A percentile compares a stretch with the other conserved stretches of the same genome.
Conservation (phyloP, 1,139 yeast species). For the Debaryomyces singareniensis region DNA sequence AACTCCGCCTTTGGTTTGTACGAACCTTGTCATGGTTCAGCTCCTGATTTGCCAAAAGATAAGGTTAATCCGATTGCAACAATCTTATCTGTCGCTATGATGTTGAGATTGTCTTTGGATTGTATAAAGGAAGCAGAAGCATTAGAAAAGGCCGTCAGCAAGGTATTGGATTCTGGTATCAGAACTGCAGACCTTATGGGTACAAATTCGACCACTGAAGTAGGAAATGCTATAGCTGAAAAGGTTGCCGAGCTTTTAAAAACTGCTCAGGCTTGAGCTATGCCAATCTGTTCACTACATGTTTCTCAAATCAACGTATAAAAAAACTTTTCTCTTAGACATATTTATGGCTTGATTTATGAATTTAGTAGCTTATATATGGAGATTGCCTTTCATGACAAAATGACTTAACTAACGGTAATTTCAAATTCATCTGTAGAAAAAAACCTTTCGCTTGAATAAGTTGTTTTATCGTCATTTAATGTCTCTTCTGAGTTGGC, state of each 20-base stretch:
- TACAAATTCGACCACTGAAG: constrained; percentile 69
- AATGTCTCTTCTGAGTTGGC: too few species aligned
- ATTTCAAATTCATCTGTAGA: too few species aligned
- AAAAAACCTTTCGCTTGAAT: too few species aligned
- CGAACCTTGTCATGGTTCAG: constrained; percentile 98
- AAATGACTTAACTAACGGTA: too few species aligned
- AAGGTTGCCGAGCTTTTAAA: constrained; percentile 58
- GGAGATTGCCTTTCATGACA: too few species aligned
- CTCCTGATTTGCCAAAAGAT: constrained; percentile 84
- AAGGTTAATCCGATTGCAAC: constrained; percentile 95
- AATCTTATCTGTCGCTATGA: constrained; percentile 92
- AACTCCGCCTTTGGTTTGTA: constrained; percentile 91
- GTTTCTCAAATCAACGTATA: too few species aligned
- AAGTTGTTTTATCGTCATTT: too few species aligned
- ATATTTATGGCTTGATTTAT: too few species aligned
- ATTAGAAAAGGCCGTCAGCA: constrained; percentile 80
- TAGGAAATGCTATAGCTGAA: constrained; percentile 84
- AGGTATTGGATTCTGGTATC: constrained; percentile 73
- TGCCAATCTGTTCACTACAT: too few species aligned
- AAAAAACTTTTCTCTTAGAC: too few species aligned
- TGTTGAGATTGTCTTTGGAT: constrained; percentile 86
- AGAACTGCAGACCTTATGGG: constrained; percentile 94
- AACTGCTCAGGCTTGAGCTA: too few species aligned
- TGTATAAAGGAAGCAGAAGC: constrained; percentile 81
- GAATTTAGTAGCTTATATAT: too few species aligned